Percentiles rank a stretch among this genome's conserved stretches.
Evolutionary conservation across 805 yeast genomes (phyloP).

Genomic region (Metschnikowia santaceciliae): DNA sequence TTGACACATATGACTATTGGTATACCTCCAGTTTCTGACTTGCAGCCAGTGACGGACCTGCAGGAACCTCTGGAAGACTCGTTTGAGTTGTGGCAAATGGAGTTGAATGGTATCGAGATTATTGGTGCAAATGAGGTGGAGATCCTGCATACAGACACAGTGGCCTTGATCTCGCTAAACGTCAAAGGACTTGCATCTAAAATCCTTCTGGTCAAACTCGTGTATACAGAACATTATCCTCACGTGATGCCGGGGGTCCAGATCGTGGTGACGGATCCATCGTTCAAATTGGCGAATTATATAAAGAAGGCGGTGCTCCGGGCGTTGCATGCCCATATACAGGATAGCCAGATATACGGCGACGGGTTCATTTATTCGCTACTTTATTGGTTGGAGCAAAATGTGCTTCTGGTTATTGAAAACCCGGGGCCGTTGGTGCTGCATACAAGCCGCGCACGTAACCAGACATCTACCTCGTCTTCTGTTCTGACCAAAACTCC

Average conservation of each 20-base stretch:
- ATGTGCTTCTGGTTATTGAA: conserved; percentile 52
- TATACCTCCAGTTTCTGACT: background rate
- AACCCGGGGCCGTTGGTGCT: conserved; percentile 67
- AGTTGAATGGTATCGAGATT: conserved; percentile 60
- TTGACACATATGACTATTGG: conserved; percentile 36
- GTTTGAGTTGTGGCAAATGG: conserved; percentile 65
- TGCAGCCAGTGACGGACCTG: background rate
- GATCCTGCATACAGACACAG: conserved; percentile 20
- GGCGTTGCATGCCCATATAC: conserved; percentile 43
- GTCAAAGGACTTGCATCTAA: conserved; percentile 7
- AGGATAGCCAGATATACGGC: conserved; percentile 50
- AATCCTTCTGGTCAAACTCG: conserved; percentile 21
- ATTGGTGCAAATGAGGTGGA: conserved; percentile 50
- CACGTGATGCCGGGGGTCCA: conserved; percentile 65
- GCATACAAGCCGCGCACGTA: background rate
- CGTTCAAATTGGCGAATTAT: conserved; percentile 62
- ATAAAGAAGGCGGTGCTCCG: conserved; percentile 56
- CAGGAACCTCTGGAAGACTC: conserved; percentile 22
- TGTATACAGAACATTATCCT: conserved; percentile 52
- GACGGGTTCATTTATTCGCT: conserved; percentile 64
- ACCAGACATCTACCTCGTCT: background rate
- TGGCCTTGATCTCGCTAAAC: conserved; percentile 12
- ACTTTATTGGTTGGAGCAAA: conserved; percentile 75
- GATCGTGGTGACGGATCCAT: conserved; percentile 33
- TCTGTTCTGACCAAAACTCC: background rate